Percentiles rank a stretch among this genome's conserved stretches.
Evolutionary conservation across 345 rosid genomes (phyloP).

Genomic region (Eucalyptus tenuipes): DNA sequence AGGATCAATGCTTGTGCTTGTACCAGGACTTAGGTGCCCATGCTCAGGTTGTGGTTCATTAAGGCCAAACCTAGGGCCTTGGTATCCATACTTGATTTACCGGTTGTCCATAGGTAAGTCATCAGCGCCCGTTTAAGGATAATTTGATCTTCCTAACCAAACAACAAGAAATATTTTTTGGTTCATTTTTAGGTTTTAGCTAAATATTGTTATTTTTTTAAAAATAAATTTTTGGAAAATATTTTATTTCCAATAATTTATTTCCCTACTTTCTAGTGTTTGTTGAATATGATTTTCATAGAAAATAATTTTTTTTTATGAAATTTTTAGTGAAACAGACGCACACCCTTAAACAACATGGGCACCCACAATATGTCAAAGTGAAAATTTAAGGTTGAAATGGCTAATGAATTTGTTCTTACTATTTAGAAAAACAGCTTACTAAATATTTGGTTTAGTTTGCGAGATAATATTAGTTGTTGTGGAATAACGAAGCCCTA

Average conservation of each 20-base stretch:
- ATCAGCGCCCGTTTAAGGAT: rapidly evolving
- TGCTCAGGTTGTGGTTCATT: too few species aligned
- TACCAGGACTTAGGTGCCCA: not conserved
- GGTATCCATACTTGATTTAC: too few species aligned
- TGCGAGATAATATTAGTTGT: not conserved
- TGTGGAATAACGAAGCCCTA: not conserved
- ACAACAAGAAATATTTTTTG: rapidly evolving
- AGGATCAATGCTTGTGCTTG: not conserved
- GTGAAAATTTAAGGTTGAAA: not conserved
- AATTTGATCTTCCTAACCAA: too few species aligned
- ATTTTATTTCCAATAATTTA: too few species aligned
- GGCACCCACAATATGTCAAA: not conserved
- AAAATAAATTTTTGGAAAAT: too few species aligned
- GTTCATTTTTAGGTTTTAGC: too few species aligned
- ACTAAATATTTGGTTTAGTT: not conserved
- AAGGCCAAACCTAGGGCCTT: too few species aligned
- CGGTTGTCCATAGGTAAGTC: too few species aligned
- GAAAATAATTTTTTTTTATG: too few species aligned
- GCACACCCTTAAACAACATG: not conserved
- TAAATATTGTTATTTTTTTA: too few species aligned
- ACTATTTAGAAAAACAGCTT: not conserved
- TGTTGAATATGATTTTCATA: not conserved
- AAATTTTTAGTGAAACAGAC: not conserved
- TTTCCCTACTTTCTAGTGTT: not conserved
- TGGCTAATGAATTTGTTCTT: not conserved